A percentile compares a stretch with the other conserved stretches of the same genome.
Conservation (phyloP, 352 stramenopile genomes). For the Globisporangium camurandrum region DNA sequence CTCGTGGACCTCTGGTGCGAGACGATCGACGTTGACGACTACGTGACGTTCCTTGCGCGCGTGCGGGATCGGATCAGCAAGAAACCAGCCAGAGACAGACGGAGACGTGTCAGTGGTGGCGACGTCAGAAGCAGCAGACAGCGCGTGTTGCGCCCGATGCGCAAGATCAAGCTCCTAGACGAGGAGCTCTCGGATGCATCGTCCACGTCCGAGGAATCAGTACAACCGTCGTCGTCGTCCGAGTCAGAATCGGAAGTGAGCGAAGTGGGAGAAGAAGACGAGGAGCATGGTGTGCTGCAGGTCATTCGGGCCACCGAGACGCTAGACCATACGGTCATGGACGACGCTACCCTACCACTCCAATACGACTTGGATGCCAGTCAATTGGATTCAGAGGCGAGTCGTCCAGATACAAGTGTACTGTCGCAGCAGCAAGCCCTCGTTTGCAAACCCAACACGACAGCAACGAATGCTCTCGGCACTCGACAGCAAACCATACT, state of each 20-base stretch:
- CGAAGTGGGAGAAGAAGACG: constrained; percentile 19
- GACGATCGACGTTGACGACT: constrained; percentile 57
- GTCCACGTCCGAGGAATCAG: too few relatives aligned
- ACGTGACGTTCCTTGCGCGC: constrained; percentile 41
- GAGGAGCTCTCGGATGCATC: constrained; percentile 28
- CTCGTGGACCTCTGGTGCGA: constrained; percentile 69
- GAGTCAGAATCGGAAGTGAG: constrained; percentile 17
- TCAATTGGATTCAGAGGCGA: too few relatives aligned
- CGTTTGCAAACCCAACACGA: constrained; percentile 7
- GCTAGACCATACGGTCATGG: too few relatives aligned
- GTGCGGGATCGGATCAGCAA: constrained; percentile 33
- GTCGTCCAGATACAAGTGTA: too few relatives aligned
- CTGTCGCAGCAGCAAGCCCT: too few relatives aligned
- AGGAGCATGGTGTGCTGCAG: too few relatives aligned
- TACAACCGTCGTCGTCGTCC: constrained; percentile 13
- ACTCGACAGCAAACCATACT: not conserved
- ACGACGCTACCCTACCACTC: too few relatives aligned
- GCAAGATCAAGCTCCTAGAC: constrained; percentile 38
- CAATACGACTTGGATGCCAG: too few relatives aligned
- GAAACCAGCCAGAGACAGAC: constrained; percentile 5
- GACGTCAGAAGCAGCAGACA: not conserved
- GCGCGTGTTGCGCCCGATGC: constrained; percentile 35
- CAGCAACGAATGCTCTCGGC: constrained; percentile 1
- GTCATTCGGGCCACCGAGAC: too few relatives aligned
- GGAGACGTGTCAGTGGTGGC: not conserved